Evolutionary conservation across 192 early-diverging fungal genomes (phyloP).

Genomic region (Backusella tuberculispora): DNA sequence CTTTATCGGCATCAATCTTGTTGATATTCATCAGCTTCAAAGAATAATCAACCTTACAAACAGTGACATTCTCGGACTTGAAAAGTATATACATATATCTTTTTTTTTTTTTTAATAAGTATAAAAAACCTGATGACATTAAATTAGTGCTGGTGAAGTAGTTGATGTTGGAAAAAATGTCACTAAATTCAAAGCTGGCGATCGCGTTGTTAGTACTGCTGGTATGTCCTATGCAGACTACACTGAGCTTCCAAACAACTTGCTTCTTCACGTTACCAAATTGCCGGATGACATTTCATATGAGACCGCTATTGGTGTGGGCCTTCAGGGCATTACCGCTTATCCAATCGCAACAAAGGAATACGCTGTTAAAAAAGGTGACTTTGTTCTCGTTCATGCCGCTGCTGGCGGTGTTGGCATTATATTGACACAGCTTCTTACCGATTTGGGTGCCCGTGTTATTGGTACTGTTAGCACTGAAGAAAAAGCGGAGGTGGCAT

Average conservation of each 20-base stretch:
- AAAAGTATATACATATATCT: slow-evolving; percentile 51
- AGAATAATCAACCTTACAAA: slow-evolving; percentile 72
- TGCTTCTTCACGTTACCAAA: slow-evolving; percentile 46
- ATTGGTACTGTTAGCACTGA: slow-evolving; percentile 82
- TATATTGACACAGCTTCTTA: slow-evolving; percentile 77
- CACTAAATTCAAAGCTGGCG: slow-evolving; percentile 69
- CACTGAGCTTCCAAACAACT: slow-evolving; percentile 41
- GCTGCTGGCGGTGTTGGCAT: slow-evolving; percentile 90
- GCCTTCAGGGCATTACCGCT: slow-evolving; percentile 86
- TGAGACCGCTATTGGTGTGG: slow-evolving; percentile 64
- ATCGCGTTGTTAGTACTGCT: slow-evolving; percentile 78
- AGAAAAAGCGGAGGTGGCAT: slow-evolving; percentile 70
- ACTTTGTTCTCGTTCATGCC: slow-evolving; percentile 87
- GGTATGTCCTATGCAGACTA: slow-evolving; percentile 79
- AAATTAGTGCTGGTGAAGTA: slow-evolving; percentile 66
- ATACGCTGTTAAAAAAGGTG: slow-evolving; percentile 70
- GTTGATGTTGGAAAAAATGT: slow-evolving; percentile 74
- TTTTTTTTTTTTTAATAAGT: neutral
- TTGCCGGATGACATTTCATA: slow-evolving; percentile 54
- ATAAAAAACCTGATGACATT: neutral
- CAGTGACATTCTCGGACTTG: slow-evolving; percentile 76
- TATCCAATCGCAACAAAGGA: slow-evolving; percentile 69
- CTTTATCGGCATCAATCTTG: slow-evolving; percentile 74
- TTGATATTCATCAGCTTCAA: slow-evolving; percentile 88
- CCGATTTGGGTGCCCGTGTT: slow-evolving; percentile 79